Conservation (phyloP, 495 filamentous ascomycete species). For the Penicillium alfredii region DNA sequence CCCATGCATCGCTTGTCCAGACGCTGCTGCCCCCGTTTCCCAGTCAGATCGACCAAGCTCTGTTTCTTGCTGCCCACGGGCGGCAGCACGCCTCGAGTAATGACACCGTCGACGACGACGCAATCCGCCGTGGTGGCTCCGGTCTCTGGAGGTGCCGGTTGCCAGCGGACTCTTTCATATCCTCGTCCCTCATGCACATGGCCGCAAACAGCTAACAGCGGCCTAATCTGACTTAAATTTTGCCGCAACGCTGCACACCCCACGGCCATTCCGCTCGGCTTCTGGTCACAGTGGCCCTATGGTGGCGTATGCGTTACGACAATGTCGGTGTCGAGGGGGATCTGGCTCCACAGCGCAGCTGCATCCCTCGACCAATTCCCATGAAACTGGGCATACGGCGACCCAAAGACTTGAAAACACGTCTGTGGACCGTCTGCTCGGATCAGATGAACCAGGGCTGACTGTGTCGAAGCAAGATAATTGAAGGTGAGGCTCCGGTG, state of each 20-base stretch:
- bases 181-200: slow-evolving; percentile 48
- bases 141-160: slow-evolving; percentile 1
- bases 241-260: slow-evolving; percentile 40
- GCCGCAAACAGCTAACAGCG: slow-evolving; percentile 42
- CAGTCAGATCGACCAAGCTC: slow-evolving; percentile 51
- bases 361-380: slow-evolving; percentile 54
- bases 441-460: slow-evolving; percentile 50
- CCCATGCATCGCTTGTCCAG: slow-evolving; percentile 31
- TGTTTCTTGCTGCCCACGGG: slow-evolving; percentile 49
- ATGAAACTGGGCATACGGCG: slow-evolving; percentile 59
- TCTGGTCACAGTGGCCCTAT: slow-evolving; percentile 39
- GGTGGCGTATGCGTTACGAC: slow-evolving; percentile 48
- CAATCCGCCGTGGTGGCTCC: neutral
- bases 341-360: slow-evolving; percentile 41
- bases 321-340: slow-evolving; percentile 42
- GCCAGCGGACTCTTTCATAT: slow-evolving; percentile 39
- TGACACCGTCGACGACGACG: slow-evolving; percentile 7
- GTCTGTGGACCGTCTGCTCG: slow-evolving; percentile 56
- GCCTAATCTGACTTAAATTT: slow-evolving; percentile 34
- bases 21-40: slow-evolving; percentile 35
- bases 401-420: slow-evolving; percentile 69
- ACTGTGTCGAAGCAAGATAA: slow-evolving; percentile 63
- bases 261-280: slow-evolving; percentile 18
- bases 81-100: slow-evolving; percentile 20
- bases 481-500: slow-evolving; percentile 41